A percentile compares a stretch with the other conserved stretches of the same genome.
phyloP scores from a whole-genome alignment of 164 flowering plant genomes.

The Magnolia sinica region DNA sequence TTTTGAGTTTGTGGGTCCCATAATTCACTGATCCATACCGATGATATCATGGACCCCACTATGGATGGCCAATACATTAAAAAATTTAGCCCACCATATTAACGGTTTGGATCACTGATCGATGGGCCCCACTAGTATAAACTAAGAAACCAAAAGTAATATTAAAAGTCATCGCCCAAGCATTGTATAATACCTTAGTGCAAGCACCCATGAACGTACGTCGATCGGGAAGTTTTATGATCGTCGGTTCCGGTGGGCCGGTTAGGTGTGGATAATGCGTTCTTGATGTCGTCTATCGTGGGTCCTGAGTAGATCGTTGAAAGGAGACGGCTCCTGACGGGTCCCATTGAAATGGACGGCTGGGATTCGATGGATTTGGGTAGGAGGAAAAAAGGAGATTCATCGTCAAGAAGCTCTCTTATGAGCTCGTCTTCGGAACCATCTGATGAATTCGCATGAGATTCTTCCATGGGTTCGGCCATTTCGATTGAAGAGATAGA shows the following conservation, averaged over 20 bases:
- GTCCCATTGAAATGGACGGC: constrained; percentile 11
- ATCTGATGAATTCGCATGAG: constrained; percentile 23
- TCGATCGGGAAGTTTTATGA: constrained; percentile 19
- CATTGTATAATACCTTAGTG: neutral
- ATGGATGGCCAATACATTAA: no score
- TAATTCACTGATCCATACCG: neutral
- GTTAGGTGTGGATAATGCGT: constrained; percentile 34
- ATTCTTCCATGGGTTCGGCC: constrained; percentile 25
- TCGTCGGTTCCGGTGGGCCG: constrained; percentile 12
- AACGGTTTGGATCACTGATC: no score
- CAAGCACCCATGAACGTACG: constrained; percentile 25
- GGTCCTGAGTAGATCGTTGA: constrained; percentile 51
- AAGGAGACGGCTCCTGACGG: constrained; percentile 10
- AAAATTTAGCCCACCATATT: no score
- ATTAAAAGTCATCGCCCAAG: neutral
- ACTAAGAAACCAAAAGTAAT: no score
- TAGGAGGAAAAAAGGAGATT: constrained; percentile 41
- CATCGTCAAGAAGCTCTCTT: constrained; percentile 58
- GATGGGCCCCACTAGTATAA: no score
- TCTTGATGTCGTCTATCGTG: constrained; percentile 48
- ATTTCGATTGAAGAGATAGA: constrained; percentile 2
- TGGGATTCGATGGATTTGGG: constrained; percentile 20
- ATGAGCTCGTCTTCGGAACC: constrained; percentile 42
- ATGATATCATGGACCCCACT: neutral
- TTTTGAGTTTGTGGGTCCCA: neutral